Conservation (phyloP, 352 stramenopile genomes). For the Phytopythium oedochilum region DNA sequence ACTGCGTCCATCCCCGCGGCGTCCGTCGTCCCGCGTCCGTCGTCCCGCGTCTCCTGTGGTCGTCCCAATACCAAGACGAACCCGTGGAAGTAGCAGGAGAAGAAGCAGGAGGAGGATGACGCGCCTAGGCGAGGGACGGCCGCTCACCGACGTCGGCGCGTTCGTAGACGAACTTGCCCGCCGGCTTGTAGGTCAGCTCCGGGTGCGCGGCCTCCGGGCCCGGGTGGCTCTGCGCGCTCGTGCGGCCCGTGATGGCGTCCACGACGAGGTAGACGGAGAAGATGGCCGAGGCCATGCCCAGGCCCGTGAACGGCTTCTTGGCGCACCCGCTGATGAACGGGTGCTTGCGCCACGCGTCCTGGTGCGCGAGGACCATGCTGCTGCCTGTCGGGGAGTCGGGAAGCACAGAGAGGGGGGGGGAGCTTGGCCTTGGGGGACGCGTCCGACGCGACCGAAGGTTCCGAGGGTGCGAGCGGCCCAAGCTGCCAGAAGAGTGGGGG, state of each 20-base stretch:
- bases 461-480: conserved; percentile 7
- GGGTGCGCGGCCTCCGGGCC: conserved; percentile 22
- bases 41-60: too few relatives aligned
- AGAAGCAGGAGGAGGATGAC: neutral
- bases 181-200: conserved; percentile 25
- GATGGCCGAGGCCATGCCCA: conserved; percentile 71
- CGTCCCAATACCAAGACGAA: too few relatives aligned
- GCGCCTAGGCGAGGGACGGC: conserved; percentile 28
- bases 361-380: conserved; percentile 79
- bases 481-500: too few relatives aligned
- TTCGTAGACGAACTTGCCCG: conserved; percentile 52
- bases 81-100: too few relatives aligned
- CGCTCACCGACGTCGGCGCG: conserved; percentile 57
- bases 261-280: conserved; percentile 78
- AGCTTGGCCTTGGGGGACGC: too few relatives aligned
- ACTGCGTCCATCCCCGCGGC: too few relatives aligned
- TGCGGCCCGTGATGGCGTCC: conserved; percentile 49
- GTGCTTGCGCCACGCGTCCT: conserved; percentile 88
- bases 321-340: conserved; percentile 76
- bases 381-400: too few relatives aligned
- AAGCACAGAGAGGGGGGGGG: too few relatives aligned
- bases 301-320: conserved; percentile 84
- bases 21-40: too few relatives aligned
- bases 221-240: conserved; percentile 22
- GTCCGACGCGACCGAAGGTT: too few relatives aligned